Base-by-base conservation (phyloP, 495 filamentous ascomycete species). In the Annulohypoxylon stygium region DNA sequence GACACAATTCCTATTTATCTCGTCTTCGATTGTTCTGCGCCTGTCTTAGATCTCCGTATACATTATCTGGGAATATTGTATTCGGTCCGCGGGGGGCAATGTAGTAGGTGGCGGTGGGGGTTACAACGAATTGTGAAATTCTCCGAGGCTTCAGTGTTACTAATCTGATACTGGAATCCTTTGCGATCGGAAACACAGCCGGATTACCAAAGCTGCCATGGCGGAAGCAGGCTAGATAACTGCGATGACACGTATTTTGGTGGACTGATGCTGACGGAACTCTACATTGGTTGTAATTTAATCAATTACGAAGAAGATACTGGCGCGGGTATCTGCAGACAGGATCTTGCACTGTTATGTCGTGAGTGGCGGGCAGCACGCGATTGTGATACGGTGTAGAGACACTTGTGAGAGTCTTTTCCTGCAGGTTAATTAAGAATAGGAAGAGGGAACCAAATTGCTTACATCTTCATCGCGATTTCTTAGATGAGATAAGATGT, bases 191-290 rank as follows among this genome's bases (percentile, higher is more conserved):
- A 71, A 65, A 25, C 37, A 39, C 9, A 57, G 9, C 69, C 63
- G 62, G 53, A 43, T 43, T 71, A 39, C 39, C 48, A 67, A 53
- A 54, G 53, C 55, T 60, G 16, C 26, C 18, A 30, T 18, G 34
- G 53, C 58, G 37, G 47, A 54, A 54, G 34, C 14, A 51, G 37
- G 36, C 57, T 43, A 55, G 58, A 5, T 20, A 26, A 37, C 18
- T 61, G 34, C 33, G 47, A 37, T 20, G 53, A 45, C 43, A 65
- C 5, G 53, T 33, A 51, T 39, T 20, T 12, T 11, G n/a, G 45
- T 64, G 61, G 64, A 26, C 59, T 73, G 63, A 67, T 58, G 58
- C 39, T 72, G 45, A 66, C 69, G 26, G 47, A 12, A 64, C 41
- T n/a, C 37, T 6, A 53, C 26, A 43, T 60, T 7, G 20, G 23